Evolutionary conservation across 352 stramenopile species (phyloP), one percentile per base, ranked within the genome.

Genomic region (Pythium brassicae): DNA sequence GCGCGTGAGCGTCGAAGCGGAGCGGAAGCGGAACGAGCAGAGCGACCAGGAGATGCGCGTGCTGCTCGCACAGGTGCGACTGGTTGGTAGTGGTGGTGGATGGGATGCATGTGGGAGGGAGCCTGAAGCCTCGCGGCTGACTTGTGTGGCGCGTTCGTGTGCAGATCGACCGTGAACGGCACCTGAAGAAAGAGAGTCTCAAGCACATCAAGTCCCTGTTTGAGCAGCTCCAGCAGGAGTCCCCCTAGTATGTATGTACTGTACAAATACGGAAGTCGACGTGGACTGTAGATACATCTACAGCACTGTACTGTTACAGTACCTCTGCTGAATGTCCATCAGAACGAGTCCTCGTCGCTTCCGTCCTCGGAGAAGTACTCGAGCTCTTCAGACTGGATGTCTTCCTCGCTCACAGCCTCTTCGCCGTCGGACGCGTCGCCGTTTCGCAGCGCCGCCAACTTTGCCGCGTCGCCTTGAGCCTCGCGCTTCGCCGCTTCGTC

Each of bases 361-460:
- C 57, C 79, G 49, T 94, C 78, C 53, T 91, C 82, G 34, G 83
- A 91, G 59, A 94, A 89, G 49, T 92, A 94, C 53, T 90, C 82
- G 12, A 92, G 67, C 34, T 94, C 84, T 59, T 91, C 83, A 0
- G 78, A 89, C 49, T 85, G 59, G 3, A 89, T 64, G 8, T 89
- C 76, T 20, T 94, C 81, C 14, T 87, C 74, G 37, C 72, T 87
- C 15, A 69, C 64, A 12, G 89, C 79, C 1, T 80, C 78, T n/a
- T 61, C 79, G 42, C n/a, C 78, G 23, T 61, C 79, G 44, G 50
- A 20, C 6, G 37, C 42, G 40, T 89, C 79, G 4, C 78, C 74
- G 17, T 61, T 78, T 46, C 62, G 70, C 40, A 84, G 61, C 14
- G 54, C 65, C 26, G 59, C 71, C 40, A 65, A 72, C 53, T 81